Evolutionary conservation across 169 alveolate species (phyloP).

Genomic region (Eimeria falciformis): DNA sequence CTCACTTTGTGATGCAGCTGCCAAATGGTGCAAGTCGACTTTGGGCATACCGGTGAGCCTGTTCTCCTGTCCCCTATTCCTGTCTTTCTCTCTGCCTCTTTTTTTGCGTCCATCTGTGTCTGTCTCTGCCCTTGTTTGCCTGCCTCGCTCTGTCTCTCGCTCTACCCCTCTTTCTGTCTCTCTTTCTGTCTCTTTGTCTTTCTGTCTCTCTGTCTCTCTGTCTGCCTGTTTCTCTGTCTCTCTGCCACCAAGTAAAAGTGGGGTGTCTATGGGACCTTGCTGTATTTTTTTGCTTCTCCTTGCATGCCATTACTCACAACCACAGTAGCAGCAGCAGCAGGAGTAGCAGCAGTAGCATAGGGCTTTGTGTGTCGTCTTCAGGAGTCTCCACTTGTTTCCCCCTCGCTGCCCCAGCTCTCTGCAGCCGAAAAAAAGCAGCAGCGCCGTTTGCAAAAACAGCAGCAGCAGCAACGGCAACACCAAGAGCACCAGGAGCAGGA

Average conservation of each 20-base stretch:
- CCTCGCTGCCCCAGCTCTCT: background rate
- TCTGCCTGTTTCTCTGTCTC: background rate
- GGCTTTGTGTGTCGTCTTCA: background rate
- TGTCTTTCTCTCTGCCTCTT: background rate
- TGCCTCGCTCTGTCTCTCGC: background rate
- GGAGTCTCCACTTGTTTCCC: background rate
- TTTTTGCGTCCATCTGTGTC: background rate
- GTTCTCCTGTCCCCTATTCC: background rate
- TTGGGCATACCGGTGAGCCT: background rate
- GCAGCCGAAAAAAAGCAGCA: background rate
- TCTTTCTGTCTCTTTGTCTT: background rate
- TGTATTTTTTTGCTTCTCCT: background rate
- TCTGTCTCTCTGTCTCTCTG: background rate
- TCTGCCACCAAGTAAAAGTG: too few species aligned
- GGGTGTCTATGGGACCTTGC: background rate
- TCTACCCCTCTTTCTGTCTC: background rate
- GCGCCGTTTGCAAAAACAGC: too few species aligned
- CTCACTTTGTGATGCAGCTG: background rate
- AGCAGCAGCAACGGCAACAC: background rate
- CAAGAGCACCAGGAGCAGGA: conserved; percentile 4
- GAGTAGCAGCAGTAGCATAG: background rate
- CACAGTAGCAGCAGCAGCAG: background rate
- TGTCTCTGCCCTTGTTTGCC: background rate
- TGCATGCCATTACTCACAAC: background rate
- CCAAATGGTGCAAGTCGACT: too few species aligned